These are phyloP conservation scores for Geotrichum histeridarum DNA, from an alignment of 1,139 yeast genomes.

Conservation along the genomic window DNA sequence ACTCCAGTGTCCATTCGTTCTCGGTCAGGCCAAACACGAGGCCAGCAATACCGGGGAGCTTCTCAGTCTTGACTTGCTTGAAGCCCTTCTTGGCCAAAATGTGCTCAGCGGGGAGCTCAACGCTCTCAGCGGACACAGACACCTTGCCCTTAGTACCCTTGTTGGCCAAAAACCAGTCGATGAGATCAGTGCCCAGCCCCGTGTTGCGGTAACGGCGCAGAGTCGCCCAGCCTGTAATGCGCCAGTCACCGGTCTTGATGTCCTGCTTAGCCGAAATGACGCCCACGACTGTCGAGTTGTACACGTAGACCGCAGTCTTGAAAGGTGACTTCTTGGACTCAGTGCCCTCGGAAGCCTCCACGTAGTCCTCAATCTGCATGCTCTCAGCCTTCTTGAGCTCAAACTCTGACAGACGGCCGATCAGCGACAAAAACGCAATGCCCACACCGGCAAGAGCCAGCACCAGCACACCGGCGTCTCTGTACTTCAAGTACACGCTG, in stretches of 20 bases:
- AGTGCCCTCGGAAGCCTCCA: not conserved
- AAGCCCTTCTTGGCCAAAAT: conserved; percentile 21
- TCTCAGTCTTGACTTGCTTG: conserved; percentile 12
- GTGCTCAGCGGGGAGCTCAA: conserved; percentile 22
- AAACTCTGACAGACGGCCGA: conserved; percentile 21
- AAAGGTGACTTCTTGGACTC: conserved; percentile 16
- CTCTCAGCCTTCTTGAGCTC: conserved; percentile 18
- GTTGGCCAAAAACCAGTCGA: conserved; percentile 21
- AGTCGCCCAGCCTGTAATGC: conserved; percentile 26
- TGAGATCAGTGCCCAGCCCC: conserved; percentile 28
- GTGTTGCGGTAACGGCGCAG: conserved; percentile 26
- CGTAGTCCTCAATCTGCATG: conserved; percentile 11
- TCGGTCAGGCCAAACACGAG: conserved; percentile 5
- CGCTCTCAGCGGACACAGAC: conserved; percentile 20
- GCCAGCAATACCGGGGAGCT: conserved; percentile 7
- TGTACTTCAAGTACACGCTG: not conserved
- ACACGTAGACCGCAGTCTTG: conserved; percentile 23
- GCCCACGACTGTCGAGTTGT: conserved; percentile 24
- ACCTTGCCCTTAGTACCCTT: conserved; percentile 18
- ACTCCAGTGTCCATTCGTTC: conserved; percentile 7
- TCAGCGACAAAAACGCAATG: conserved; percentile 25
- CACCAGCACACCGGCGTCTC: conserved; percentile 22
- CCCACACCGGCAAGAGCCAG: conserved; percentile 20
- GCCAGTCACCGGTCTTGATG: conserved; percentile 9
- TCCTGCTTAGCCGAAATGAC: conserved; percentile 20